Percentiles rank a stretch among this genome's conserved stretches.
phyloP scores from a whole-genome alignment of 768 basidiomycete genomes.

The Cystoderma amianthinum region DNA sequence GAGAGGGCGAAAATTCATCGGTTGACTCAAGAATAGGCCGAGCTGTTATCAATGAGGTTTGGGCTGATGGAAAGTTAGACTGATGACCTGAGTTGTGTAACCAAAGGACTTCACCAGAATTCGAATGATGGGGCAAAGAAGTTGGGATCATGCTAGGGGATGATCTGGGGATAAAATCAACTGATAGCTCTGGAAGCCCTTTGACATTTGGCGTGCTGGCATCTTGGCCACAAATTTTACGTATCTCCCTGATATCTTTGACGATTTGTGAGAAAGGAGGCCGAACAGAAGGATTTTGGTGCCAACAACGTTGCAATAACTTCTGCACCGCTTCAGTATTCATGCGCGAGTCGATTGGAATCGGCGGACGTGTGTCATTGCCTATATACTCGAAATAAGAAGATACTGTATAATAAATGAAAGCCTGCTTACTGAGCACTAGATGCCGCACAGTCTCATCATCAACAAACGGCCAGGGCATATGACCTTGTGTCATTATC shows the following conservation, averaged over 20 bases:
- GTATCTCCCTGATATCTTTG: conserved; percentile 36
- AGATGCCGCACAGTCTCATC: conserved; percentile 45
- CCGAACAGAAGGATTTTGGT: conserved; percentile 38
- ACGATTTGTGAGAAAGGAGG: conserved; percentile 50
- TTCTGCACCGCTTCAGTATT: conserved; percentile 29
- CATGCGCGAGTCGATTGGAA: conserved; percentile 38
- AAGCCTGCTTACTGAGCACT: conserved; percentile 43
- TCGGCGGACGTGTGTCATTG: conserved; percentile 35
- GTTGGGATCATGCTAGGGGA: conserved; percentile 25
- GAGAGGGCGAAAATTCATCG: too few relatives aligned
- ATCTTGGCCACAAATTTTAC: conserved; percentile 28
- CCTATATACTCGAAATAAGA: conserved; percentile 5
- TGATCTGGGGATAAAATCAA: conserved; percentile 14
- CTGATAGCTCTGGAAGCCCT: conserved; percentile 7
- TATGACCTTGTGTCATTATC: conserved; percentile 53
- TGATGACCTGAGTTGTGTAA: too few relatives aligned
- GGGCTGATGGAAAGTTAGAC: too few relatives aligned
- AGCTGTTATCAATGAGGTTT: neutral
- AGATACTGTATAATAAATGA: conserved; percentile 8
- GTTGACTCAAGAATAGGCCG: too few relatives aligned
- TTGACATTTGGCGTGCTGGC: conserved; percentile 12
- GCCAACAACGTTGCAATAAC: conserved; percentile 54
- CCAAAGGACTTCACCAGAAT: conserved; percentile 10
- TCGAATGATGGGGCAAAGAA: conserved; percentile 11
- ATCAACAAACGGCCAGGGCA: conserved; percentile 51